Evolutionary conservation across 345 rosid species (phyloP), one percentile per base, ranked within the genome.

Genomic region (Pelargonium nanum): DNA sequence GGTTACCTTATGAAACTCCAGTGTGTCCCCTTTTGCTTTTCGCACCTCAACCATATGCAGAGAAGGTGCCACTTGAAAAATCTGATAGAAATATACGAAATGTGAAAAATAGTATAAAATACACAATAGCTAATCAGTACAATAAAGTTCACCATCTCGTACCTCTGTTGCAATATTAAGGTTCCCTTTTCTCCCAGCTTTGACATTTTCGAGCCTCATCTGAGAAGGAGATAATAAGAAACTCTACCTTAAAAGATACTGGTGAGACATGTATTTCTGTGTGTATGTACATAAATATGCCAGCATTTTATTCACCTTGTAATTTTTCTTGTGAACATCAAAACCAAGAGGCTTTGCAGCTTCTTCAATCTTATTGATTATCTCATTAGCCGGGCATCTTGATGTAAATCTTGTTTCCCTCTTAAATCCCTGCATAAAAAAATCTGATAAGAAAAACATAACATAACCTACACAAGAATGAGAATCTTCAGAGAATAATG

Each of bases 271-370:
- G 22, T 55, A 9, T 25, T 26, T 57, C n/a, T n/a, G n/a, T n/a
- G n/a, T n/a, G n/a, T n/a, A n/a, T n/a, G n/a, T n/a, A n/a, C n/a
- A n/a, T n/a, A n/a, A 45, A 19, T 9, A 55, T 20, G 28, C 23
- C 22, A 32, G 45, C 24, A 9, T 22, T 56, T 65, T 58, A 21
- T 69, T 74, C 22, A 85, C 96, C 96, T 87, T 92, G 71, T 92
- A 92, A 65, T 87, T 89, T 70, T 92, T 92, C 83, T 87, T 92
- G 56, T 80, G 93, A 9, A 92, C 87, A 70, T 83, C 91, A 25
- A 87, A 92, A 22, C 96, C 98, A 19, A 92, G 96, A 71, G 98
- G 98, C 76, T 84, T 85, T 20, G 87, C 96, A 53, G 91, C 95
- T 78, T 78, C 83, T 78, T 89, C 96, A 25, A 92, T 89, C 86